Evolutionary conservation across 2,329 filamentous ascomycete species (phyloP).

Genomic region (Leptoxyphium fumago): DNA sequence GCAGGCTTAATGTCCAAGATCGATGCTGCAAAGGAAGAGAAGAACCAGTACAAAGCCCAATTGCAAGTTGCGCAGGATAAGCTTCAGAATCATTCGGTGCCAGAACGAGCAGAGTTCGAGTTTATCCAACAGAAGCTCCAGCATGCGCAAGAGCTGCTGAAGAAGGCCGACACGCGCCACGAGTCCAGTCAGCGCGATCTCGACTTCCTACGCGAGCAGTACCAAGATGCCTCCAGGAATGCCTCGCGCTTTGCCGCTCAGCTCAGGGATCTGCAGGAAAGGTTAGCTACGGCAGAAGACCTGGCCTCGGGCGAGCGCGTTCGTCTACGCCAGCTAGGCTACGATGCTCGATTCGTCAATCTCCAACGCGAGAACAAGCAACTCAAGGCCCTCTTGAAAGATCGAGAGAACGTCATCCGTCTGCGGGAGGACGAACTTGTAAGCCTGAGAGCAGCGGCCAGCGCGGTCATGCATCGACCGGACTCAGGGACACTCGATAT

Average conservation of each 20-base stretch:
- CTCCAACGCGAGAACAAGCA: constrained; percentile 14
- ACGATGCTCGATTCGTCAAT: constrained; percentile 9
- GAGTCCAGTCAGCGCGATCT: constrained; percentile 30
- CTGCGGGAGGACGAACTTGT: no score
- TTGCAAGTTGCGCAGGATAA: constrained; percentile 15
- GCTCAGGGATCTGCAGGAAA: constrained; percentile 31
- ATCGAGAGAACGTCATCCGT: constrained; percentile 8
- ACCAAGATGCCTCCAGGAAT: constrained; percentile 42
- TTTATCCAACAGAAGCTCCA: constrained; percentile 9
- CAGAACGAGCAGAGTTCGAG: constrained; percentile 21
- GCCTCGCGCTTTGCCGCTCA: constrained; percentile 32
- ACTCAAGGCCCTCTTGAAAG: constrained; percentile 13
- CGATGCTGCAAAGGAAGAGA: constrained; percentile 8
- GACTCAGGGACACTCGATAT: no score
- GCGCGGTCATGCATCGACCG: no score
- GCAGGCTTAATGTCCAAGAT: neutral
- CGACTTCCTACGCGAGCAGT: constrained; percentile 43
- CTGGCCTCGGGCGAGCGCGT: constrained; percentile 15
- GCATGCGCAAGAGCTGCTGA: constrained; percentile 11
- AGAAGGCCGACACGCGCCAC: constrained; percentile 17
- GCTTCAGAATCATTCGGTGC: constrained; percentile 14
- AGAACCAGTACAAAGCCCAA: constrained; percentile 13
- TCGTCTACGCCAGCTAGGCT: constrained; percentile 11
- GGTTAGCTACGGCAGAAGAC: constrained; percentile 13
- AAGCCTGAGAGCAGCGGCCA: no score